Conservation (phyloP, 192 early-diverging fungal genomes). For the Geranomyces michiganensis region DNA sequence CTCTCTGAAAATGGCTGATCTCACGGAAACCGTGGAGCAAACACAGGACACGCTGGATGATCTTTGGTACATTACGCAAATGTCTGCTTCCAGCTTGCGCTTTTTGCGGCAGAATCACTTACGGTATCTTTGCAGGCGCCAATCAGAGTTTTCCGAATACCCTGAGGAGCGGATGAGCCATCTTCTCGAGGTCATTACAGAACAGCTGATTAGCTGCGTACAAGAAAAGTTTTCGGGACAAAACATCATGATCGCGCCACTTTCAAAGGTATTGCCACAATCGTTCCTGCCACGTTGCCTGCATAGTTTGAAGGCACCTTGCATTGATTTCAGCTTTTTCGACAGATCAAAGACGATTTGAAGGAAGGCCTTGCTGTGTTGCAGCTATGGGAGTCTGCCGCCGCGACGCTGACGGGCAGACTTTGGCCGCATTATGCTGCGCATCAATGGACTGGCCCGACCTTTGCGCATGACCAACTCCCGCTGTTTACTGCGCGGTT, state of each 20-base stretch:
- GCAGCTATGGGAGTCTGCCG: slow-evolving; percentile 22
- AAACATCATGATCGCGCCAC: slow-evolving; percentile 21
- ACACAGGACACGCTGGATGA: slow-evolving; percentile 49
- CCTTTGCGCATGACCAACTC: slow-evolving; percentile 33
- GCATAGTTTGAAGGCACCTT: not conserved
- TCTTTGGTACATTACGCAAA: slow-evolving; percentile 38
- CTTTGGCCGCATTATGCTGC: slow-evolving; percentile 52
- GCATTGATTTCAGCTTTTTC: not conserved
- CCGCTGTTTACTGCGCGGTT: slow-evolving; percentile 30
- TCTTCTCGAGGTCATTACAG: slow-evolving; percentile 38
- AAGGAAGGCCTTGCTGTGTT: slow-evolving; percentile 27
- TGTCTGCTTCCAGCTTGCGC: too few species aligned
- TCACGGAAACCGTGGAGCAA: slow-evolving; percentile 41
- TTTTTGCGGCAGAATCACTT: not conserved
- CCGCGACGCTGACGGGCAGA: slow-evolving; percentile 43
- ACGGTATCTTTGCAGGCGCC: slow-evolving; percentile 31
- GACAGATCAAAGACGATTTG: slow-evolving; percentile 47
- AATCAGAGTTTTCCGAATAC: slow-evolving; percentile 40
- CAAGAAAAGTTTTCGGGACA: slow-evolving; percentile 26
- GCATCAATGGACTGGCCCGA: slow-evolving; percentile 46
- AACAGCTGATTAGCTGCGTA: slow-evolving; percentile 35
- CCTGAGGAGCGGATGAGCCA: slow-evolving; percentile 49
- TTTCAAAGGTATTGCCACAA: slow-evolving; percentile 11
- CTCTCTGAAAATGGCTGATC: slow-evolving; percentile 17
- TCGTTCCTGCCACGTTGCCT: not conserved